Evolutionary conservation across 345 rosid species (phyloP), one percentile per base, ranked within the genome.

Genomic region (Rhizophora mangle): DNA sequence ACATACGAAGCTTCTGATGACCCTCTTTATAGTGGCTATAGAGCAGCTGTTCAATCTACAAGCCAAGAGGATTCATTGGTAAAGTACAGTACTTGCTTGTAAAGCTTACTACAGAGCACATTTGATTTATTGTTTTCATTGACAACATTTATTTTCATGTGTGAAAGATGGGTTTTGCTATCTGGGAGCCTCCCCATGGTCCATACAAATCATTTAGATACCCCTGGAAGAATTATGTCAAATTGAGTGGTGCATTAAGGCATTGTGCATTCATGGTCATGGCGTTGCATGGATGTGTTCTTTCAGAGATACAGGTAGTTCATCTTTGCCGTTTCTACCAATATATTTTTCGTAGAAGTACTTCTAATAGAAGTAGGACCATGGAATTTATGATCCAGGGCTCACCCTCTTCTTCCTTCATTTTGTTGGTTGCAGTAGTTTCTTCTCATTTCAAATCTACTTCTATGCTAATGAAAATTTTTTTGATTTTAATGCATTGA

Each of bases 111-210:
- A 24, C 20, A 24, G 29, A 54, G 22, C 43, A 64, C 20, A 18
- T 67, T 22, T 32, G 22, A 36, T 22, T 32, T 20, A 36, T 43
- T 68, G 4, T 76, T 71, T 75, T 46, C 39, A 31, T 66, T 65
- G 24, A 54, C 60, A 53, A 63, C 30, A 58, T 58, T 71, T 67
- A 56, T n/a, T 73, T 15, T n/a, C 11, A 66, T 65, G 32, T 56
- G 65, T 56, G 31, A 56, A 71, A 94, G 98, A 62, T 94, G 83
- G 82, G 95, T 60, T 94, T 94, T 71, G 98, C 98, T 6, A 77
- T 89, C 58, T 94, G 96, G 97, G 98, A 94, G 86, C 98, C 98
- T 13, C 98, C 98, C 65, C 98, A 94, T 22, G 98, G 98, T 75
- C 95, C 87, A 32, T 94, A 91, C 78, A 89, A 51, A 73, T 81